Evolutionary conservation across 2,329 filamentous ascomycete genomes (phyloP).

Genomic region (Coccinonectria pachysandricola): DNA sequence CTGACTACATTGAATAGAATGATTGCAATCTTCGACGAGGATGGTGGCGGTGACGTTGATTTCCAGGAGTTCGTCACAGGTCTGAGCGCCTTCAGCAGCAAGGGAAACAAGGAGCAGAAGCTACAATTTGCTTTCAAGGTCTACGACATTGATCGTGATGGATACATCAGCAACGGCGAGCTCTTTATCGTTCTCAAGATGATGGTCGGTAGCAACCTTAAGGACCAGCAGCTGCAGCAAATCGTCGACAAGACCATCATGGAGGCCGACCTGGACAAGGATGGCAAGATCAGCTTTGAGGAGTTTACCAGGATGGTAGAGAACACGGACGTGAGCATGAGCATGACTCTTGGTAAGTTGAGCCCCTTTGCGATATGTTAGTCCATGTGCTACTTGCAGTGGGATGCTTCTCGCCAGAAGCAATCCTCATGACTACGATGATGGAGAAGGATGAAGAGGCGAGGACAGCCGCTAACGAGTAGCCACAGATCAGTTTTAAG

Average conservation of each 20-base stretch:
- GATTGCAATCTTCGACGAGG: slow-evolving; percentile 99
- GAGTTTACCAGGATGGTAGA: slow-evolving; percentile 99
- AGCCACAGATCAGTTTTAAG: too few relatives aligned
- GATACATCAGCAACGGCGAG: slow-evolving; percentile 97
- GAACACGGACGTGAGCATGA: slow-evolving; percentile 73
- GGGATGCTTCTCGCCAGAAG: too few relatives aligned
- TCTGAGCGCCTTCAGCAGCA: slow-evolving; percentile 89
- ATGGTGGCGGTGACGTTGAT: slow-evolving; percentile 94
- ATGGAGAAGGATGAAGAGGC: too few relatives aligned
- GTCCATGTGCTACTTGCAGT: too few relatives aligned
- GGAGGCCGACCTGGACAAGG: slow-evolving; percentile 92
- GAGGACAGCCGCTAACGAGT: too few relatives aligned
- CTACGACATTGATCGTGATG: slow-evolving; percentile 97
- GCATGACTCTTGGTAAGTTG: slow-evolving; percentile 58
- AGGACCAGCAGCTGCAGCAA: slow-evolving; percentile 97
- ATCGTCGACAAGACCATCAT: slow-evolving; percentile 99
- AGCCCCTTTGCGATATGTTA: too few relatives aligned
- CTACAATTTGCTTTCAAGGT: slow-evolving; percentile 97
- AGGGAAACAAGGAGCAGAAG: slow-evolving; percentile 99
- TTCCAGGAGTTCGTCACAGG: slow-evolving; percentile 98
- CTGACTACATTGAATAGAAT: too few relatives aligned
- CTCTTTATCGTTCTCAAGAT: slow-evolving; percentile 99
- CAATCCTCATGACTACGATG: too few relatives aligned
- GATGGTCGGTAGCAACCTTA: slow-evolving; percentile 99
- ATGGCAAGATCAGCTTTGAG: slow-evolving; percentile 98